Conservation (phyloP, 1,284 basidiomycete genomes). For the Sanghuangporus weigelae region DNA sequence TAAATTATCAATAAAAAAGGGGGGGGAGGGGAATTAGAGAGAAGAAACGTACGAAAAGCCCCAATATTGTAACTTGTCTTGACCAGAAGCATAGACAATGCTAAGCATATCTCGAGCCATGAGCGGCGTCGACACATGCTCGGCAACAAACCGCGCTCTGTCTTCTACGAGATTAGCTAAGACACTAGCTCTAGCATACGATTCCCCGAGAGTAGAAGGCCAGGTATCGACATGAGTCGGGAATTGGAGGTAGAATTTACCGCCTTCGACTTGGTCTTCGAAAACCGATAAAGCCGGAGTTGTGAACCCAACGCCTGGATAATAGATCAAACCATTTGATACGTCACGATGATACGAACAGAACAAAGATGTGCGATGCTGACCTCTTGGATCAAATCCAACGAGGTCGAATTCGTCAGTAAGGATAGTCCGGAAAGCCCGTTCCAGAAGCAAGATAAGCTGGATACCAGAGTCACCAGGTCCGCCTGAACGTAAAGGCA, state of each 20-base stretch:
- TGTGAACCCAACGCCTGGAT: conserved; percentile 17
- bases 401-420: conserved; percentile 30
- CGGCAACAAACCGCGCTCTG: neutral
- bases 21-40: neutral
- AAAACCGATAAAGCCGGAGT: conserved; percentile 15
- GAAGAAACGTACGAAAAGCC: conserved; percentile 23
- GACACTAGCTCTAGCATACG: neutral
- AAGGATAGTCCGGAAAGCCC: conserved; percentile 18
- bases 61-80: conserved; percentile 26
- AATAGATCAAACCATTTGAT: neutral
- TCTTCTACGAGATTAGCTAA: neutral
- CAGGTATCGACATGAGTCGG: neutral
- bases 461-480: conserved; percentile 30
- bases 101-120: conserved; percentile 27
- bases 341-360: neutral
- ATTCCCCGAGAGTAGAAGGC: neutral
- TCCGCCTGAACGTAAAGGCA: conserved; percentile 20
- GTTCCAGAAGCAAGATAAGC: conserved; percentile 6
- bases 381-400: conserved; percentile 31
- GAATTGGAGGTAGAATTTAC: neutral
- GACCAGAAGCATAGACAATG: conserved; percentile 24
- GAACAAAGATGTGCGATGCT: neutral
- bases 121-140: conserved; percentile 17
- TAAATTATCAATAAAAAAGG: neutral
- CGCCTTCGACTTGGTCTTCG: conserved; percentile 3